Base-by-base conservation (phyloP, 2,329 filamentous ascomycete species). In the Sporothrix globosa region DNA sequence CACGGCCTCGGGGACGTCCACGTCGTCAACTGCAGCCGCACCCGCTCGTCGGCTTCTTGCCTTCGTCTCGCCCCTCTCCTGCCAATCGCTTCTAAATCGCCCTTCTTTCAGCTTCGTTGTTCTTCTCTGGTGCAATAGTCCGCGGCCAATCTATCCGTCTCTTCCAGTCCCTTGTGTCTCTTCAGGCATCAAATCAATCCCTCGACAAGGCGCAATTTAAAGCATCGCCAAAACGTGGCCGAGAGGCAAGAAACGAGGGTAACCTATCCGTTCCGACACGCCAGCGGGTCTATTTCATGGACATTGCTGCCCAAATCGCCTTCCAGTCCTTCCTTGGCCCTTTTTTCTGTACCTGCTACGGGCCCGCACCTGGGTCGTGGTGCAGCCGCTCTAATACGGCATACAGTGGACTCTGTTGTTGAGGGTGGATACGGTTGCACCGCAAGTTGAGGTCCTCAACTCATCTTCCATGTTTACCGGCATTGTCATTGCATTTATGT, bases 261-360 rank as follows among this genome's bases (percentile, higher is more conserved):
- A 54, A 24, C 39, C 30, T 61, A 44, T 56, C 41, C 54, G 58
- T 39, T 48, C n/a, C 41, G 39, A 61, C 50, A 41, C 67, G n/a
- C 52, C 48, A 27, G 56, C 50, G 56, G n/a, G 41, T 53, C 46
- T 61, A 13, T 53, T 24, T 44, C n/a, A 63, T 34, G 44, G 68
- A 63, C 71, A 73, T 73, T 73, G 72, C 68, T 73, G 72, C 72
- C 72, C 72, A 73, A 73, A 54, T 34, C 46, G 56, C 56, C 41
- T 68, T 61, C 56, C 65, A 34, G 63, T 21, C 44, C 50, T n/a
- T 69, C 60, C 63, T 67, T 67, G 63, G 41, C 66, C 52, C 27
- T 21, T 48, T 48, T 58, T 58, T 48, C 9, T 24, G 17, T 58
- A 13, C 66, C 66, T 48, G n/a, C 67, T 60, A 10, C 34, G 66